Evolutionary conservation across 2,329 filamentous ascomycete species (phyloP).

Genomic region (Arthrobotrys pseudoclavata): DNA sequence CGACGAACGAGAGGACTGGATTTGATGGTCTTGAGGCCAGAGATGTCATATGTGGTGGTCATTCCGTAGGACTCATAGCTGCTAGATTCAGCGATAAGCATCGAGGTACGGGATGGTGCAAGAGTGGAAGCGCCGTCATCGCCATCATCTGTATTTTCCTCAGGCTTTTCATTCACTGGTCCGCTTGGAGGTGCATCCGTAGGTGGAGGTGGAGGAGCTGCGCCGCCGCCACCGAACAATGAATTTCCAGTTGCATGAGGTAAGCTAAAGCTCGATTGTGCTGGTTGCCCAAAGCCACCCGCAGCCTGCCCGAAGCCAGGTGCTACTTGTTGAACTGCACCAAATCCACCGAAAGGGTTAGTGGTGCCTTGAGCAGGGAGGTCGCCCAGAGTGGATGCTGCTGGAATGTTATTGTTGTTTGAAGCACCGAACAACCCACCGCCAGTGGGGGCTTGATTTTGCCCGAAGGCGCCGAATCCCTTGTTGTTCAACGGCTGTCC

Average conservation of each 20-base stretch:
- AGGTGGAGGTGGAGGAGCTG: background rate
- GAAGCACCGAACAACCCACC: conserved; percentile 9
- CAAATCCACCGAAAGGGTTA: background rate
- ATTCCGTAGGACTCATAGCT: conserved; percentile 73
- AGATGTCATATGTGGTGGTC: conserved; percentile 74
- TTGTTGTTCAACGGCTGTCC: conserved; percentile 15
- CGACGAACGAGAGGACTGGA: conserved; percentile 69
- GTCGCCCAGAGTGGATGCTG: conserved; percentile 42
- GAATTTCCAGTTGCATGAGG: background rate
- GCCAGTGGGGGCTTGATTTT: conserved; percentile 11
- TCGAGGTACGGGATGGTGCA: conserved; percentile 55
- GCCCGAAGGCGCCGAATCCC: background rate
- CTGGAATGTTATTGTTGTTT: background rate
- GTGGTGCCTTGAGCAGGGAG: background rate
- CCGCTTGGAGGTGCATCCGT: background rate
- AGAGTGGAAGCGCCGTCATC: conserved; percentile 63
- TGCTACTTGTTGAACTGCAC: background rate
- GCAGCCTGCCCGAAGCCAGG: background rate
- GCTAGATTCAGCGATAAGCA: conserved; percentile 63
- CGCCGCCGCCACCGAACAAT: conserved; percentile 7
- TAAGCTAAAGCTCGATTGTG: background rate
- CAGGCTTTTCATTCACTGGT: conserved; percentile 6
- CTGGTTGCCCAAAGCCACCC: background rate
- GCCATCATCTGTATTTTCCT: conserved; percentile 40
- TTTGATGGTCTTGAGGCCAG: conserved; percentile 73